phyloP scores from a whole-genome alignment of 2,329 filamentous ascomycete species.

The Neospermospora avenae region DNA sequence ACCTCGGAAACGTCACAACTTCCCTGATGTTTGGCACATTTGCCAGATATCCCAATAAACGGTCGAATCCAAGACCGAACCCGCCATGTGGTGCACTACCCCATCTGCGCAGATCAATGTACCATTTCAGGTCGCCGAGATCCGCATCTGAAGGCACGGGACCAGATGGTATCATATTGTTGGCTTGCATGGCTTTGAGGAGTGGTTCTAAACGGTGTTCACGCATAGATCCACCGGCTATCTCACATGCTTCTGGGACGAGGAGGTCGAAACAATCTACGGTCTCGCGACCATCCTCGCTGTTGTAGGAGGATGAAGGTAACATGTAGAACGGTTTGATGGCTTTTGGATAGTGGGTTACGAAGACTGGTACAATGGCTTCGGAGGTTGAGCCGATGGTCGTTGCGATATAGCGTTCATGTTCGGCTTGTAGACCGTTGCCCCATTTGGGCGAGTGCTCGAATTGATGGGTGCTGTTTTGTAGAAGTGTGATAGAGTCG shows the following conservation, averaged over 20 bases:
- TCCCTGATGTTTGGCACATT: slow-evolving; percentile 65
- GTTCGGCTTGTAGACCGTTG: slow-evolving; percentile 78
- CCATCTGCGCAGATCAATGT: slow-evolving; percentile 65
- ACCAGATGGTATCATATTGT: slow-evolving; percentile 45
- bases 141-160: slow-evolving; percentile 33
- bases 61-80: slow-evolving; percentile 70
- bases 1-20: slow-evolving; percentile 66
- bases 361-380: slow-evolving; percentile 66
- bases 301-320: slow-evolving; percentile 45
- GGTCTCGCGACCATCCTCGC: slow-evolving; percentile 38
- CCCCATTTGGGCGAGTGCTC: slow-evolving; percentile 67
- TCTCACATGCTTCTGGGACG: slow-evolving; percentile 64
- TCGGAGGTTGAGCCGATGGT: slow-evolving; percentile 43
- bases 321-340: slow-evolving; percentile 94
- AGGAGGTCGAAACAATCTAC: slow-evolving; percentile 72
- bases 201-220: slow-evolving; percentile 60
- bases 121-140: slow-evolving; percentile 60
- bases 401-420: slow-evolving; percentile 83
- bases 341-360: slow-evolving; percentile 85
- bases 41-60: slow-evolving; percentile 63
- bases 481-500: slow-evolving; percentile 68
- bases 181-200: slow-evolving; percentile 55
- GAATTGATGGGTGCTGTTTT: slow-evolving; percentile 59
- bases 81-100: slow-evolving; percentile 70
- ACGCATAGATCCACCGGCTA: slow-evolving; percentile 68